A percentile compares a stretch with the other conserved stretches of the same genome.
Conservation (phyloP, 768 basidiomycete genomes). For the Psilocybe subaeruginosa region DNA sequence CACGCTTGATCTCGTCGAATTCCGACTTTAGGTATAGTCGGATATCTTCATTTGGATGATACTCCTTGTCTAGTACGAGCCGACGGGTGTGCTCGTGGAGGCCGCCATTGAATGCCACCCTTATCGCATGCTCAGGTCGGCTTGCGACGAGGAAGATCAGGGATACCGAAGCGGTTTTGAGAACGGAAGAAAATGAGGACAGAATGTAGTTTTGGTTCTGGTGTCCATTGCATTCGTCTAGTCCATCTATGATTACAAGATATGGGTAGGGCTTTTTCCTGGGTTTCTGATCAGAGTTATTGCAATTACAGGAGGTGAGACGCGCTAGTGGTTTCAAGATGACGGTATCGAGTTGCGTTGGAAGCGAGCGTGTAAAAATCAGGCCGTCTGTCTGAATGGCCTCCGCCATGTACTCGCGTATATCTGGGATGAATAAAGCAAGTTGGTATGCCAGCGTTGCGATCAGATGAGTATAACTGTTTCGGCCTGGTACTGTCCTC, state of each 20-base stretch:
- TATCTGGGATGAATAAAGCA: neutral
- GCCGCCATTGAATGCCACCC: neutral
- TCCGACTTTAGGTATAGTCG: neutral
- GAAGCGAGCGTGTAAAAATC: neutral
- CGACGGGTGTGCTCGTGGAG: neutral
- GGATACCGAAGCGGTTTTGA: neutral
- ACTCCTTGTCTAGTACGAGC: constrained; percentile 3
- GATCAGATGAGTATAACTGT: neutral
- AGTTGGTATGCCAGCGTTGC: neutral
- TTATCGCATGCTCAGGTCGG: constrained; percentile 1
- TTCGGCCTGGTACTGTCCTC: neutral
- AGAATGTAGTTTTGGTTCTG: neutral
- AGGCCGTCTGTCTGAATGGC: neutral
- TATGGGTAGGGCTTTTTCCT: neutral
- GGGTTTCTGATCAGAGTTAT: too few relatives aligned
- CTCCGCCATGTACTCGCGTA: neutral
- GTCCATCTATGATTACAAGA: constrained; percentile 1
- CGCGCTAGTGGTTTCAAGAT: neutral
- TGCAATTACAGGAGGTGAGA: neutral
- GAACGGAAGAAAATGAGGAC: neutral
- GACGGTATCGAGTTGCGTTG: neutral
- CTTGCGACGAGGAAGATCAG: neutral
- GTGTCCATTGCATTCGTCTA: neutral
- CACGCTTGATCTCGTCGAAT: neutral
- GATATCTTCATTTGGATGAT: constrained; percentile 5